A percentile compares a stretch with the other conserved stretches of the same genome.
phyloP scores from a whole-genome alignment of 1,284 basidiomycete species.

The Fomes fomentarius region DNA sequence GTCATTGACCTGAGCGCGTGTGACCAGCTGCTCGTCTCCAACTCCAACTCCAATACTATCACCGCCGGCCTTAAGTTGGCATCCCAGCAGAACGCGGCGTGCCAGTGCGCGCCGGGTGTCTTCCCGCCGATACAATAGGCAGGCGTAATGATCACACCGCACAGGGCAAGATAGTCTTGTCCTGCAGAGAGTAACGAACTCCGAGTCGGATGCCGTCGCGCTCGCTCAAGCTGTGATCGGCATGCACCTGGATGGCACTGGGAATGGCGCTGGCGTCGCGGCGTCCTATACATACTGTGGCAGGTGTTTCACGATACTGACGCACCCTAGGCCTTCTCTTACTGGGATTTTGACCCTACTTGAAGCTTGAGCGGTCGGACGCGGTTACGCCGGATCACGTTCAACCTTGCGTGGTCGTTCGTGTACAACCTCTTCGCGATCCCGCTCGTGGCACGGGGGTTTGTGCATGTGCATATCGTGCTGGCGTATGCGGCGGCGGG shows the following conservation, averaged over 20 bases:
- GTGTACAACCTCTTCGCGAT: slow-evolving; percentile 50
- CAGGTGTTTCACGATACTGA: slow-evolving; percentile 53
- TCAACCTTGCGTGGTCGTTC: slow-evolving; percentile 51
- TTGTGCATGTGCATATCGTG: slow-evolving; percentile 41
- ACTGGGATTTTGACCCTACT: slow-evolving; percentile 43
- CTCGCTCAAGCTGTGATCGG: slow-evolving; percentile 55
- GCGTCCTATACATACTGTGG: slow-evolving; percentile 47
- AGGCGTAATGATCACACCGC: slow-evolving; percentile 42
- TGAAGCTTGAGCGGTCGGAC: slow-evolving; percentile 45
- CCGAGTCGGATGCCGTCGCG: slow-evolving; percentile 56
- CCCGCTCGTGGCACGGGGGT: slow-evolving; percentile 53
- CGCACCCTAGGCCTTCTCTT: slow-evolving; percentile 40
- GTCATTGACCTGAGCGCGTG: slow-evolving; percentile 25
- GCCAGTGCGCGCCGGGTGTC: slow-evolving; percentile 49
- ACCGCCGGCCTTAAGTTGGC: no score
- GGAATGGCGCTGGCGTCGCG: slow-evolving; percentile 38
- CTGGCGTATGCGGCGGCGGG: slow-evolving; percentile 50
- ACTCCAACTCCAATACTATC: no score
- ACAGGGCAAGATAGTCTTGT: slow-evolving; percentile 37
- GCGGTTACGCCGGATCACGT: slow-evolving; percentile 43
- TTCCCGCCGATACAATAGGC: slow-evolving; percentile 55
- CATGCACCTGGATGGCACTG: slow-evolving; percentile 48
- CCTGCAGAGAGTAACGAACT: slow-evolving; percentile 56
- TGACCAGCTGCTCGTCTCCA: slow-evolving; percentile 29
- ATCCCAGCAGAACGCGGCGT: no score